Conservation (phyloP, 371 early-diverging fungal genomes). For the Batrachochytrium dendrobatidis region DNA sequence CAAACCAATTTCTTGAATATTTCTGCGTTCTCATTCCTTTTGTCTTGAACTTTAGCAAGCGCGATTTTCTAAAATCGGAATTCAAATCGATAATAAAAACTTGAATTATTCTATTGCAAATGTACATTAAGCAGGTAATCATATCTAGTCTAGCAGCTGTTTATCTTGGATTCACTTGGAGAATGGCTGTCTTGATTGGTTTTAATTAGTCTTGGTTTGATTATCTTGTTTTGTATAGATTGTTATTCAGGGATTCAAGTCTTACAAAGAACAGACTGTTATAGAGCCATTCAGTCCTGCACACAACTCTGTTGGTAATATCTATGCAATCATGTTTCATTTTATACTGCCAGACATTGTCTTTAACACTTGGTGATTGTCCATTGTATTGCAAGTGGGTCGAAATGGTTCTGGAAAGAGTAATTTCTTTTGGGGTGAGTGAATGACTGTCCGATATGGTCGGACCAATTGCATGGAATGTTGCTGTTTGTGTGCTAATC, state of each 20-base stretch:
- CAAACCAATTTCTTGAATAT: too few relatives aligned
- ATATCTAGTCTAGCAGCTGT: too few relatives aligned
- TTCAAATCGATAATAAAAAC: too few relatives aligned
- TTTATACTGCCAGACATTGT: not conserved
- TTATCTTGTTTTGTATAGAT: too few relatives aligned
- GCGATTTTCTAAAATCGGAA: too few relatives aligned
- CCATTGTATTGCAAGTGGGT: constrained; percentile 62
- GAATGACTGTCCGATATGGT: not conserved
- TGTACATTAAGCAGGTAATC: not conserved
- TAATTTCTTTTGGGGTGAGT: constrained; percentile 86
- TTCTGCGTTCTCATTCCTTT: too few relatives aligned
- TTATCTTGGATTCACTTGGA: too few relatives aligned
- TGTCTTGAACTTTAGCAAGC: too few relatives aligned
- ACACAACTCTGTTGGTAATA: constrained; percentile 90
- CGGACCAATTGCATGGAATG: not conserved
- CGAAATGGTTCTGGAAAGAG: constrained; percentile 99
- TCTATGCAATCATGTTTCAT: not conserved
- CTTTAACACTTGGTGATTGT: too few relatives aligned
- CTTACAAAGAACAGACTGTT: constrained; percentile 91
- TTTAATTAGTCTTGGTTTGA: too few relatives aligned
- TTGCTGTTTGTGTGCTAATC: not conserved
- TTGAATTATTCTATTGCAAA: too few relatives aligned
- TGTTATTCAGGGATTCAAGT: constrained; percentile 96
- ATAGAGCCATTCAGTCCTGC: constrained; percentile 87
- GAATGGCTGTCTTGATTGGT: too few relatives aligned